These are phyloP conservation scores for Bombardia bombarda DNA, from an alignment of 495 filamentous ascomycete genomes.

Conservation along the genomic window DNA sequence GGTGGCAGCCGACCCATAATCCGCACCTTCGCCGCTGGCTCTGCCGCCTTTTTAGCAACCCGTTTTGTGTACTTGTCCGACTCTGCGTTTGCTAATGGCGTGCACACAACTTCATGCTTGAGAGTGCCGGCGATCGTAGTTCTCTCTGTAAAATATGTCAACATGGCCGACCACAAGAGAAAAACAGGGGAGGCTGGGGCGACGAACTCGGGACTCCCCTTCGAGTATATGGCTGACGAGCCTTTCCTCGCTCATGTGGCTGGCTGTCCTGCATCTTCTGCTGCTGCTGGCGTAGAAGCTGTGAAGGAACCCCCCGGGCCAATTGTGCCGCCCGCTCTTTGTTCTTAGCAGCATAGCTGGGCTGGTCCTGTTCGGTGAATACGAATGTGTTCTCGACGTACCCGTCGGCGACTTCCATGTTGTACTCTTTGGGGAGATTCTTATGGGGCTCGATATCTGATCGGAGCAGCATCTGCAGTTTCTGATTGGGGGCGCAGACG, in stretches of 20 bases:
- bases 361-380: conserved; percentile 86
- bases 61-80: conserved; percentile 52
- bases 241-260: conserved; percentile 47
- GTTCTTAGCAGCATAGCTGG: conserved; percentile 60
- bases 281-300: conserved; percentile 36
- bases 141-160: conserved; percentile 50
- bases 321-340: conserved; percentile 40
- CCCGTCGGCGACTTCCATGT: conserved; percentile 56
- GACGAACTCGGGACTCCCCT: conserved; percentile 77
- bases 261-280: conserved; percentile 27
- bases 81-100: conserved; percentile 67
- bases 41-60: too few species aligned
- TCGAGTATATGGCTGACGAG: conserved; percentile 59
- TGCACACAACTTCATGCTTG: conserved; percentile 67
- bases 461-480: conserved; percentile 34
- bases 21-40: too few species aligned
- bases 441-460: conserved; percentile 49
- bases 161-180: neutral
- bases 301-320: conserved; percentile 41
- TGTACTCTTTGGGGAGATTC: conserved; percentile 74
- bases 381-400: conserved; percentile 71
- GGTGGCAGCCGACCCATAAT: conserved; percentile 23
- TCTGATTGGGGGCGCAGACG: conserved; percentile 17
- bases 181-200: too few species aligned
- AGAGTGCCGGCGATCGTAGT: conserved; percentile 68